Evolutionary conservation across 352 stramenopile genomes (phyloP).

Genomic region (Pythium coloratum): DNA sequence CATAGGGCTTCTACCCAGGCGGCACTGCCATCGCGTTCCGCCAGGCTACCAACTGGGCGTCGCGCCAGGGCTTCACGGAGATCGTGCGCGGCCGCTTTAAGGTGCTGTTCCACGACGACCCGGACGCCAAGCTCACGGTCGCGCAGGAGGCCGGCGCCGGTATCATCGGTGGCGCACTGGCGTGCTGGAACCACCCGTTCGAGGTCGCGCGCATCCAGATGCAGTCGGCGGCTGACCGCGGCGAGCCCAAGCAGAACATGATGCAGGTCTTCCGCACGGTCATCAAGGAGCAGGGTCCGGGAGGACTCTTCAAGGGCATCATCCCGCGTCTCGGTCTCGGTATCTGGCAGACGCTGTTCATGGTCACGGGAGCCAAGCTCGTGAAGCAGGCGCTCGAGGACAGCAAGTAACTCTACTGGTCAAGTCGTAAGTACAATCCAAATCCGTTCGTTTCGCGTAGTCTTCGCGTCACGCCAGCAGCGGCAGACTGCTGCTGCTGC

Average conservation of each 20-base stretch:
- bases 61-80: constrained; percentile 89
- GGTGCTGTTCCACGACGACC: constrained; percentile 78
- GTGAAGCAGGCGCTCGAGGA: constrained; percentile 84
- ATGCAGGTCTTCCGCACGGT: constrained; percentile 87
- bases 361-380: constrained; percentile 91
- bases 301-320: constrained; percentile 90
- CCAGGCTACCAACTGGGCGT: constrained; percentile 92
- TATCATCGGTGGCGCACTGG: constrained; percentile 83
- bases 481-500: not conserved
- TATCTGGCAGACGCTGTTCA: constrained; percentile 93
- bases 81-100: constrained; percentile 86
- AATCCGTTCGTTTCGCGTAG: not conserved
- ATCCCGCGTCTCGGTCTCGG: constrained; percentile 82
- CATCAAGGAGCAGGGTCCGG: constrained; percentile 79
- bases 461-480: not conserved
- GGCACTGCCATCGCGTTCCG: constrained; percentile 90
- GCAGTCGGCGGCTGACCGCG: constrained; percentile 86
- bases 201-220: constrained; percentile 92
- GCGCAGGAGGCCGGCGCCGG: constrained; percentile 83
- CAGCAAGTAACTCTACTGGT: constrained; percentile 23
- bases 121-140: constrained; percentile 87
- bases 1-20: constrained; percentile 85
- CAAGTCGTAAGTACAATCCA: constrained; percentile 6
- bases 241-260: constrained; percentile 90
- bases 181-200: constrained; percentile 93